phyloP scores from a whole-genome alignment of 2,329 filamentous ascomycete species.

The Verticillium nonalfalfae region DNA sequence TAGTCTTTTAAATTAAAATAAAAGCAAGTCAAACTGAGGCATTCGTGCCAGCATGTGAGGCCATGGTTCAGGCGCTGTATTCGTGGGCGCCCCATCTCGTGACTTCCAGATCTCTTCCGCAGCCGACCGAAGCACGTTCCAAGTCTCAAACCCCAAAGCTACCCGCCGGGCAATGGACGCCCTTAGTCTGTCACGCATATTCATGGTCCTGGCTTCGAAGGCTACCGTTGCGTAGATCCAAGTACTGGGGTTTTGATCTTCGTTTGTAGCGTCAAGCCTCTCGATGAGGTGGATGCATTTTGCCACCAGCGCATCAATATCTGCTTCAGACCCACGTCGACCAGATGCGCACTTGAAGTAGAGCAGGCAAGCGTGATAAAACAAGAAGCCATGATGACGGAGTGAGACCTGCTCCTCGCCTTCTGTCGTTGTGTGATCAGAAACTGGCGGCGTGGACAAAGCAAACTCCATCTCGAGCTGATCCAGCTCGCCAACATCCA shows the following conservation, averaged over 20 bases:
- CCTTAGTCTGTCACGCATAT: not conserved
- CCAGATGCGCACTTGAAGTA: conserved; percentile 4
- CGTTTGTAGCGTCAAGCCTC: not conserved
- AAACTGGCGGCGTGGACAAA: not conserved
- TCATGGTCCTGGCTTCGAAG: not conserved
- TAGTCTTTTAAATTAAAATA: not conserved
- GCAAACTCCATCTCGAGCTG: conserved; percentile 1
- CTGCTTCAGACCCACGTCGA: not conserved
- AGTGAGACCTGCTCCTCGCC: not conserved
- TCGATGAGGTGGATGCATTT: conserved; percentile 2
- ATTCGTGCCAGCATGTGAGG: not conserved
- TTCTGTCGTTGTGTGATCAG: not conserved
- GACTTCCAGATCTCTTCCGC: not conserved
- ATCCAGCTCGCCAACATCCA: not conserved
- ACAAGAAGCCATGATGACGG: conserved; percentile 1
- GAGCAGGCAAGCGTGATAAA: conserved; percentile 2
- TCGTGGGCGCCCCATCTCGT: not conserved
- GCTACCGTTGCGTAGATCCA: conserved; percentile 1
- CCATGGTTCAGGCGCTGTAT: not conserved
- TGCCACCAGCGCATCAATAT: not conserved
- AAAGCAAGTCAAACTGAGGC: not conserved
- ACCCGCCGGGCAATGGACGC: not conserved
- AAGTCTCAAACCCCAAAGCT: not conserved
- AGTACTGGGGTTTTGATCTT: not conserved
- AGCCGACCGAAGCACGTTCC: not conserved